Conservation (phyloP, 495 filamentous ascomycete genomes). For the Aspergillus bertholletiae region DNA sequence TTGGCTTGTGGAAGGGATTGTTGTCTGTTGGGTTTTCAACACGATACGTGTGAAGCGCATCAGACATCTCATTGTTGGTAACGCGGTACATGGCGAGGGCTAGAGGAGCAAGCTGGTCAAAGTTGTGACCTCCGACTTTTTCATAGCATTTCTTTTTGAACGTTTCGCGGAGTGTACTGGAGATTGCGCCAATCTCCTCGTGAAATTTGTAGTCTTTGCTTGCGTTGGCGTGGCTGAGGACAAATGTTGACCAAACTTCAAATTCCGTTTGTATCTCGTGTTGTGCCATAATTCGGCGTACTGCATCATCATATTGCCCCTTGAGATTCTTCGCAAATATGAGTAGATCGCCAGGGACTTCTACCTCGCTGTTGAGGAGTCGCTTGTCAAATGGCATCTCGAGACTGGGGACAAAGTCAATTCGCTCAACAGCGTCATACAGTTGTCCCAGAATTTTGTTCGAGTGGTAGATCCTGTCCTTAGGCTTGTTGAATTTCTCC, state of each 20-base stretch:
- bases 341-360: conserved; percentile 49
- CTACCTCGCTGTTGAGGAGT: conserved; percentile 61
- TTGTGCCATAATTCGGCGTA: conserved; percentile 81
- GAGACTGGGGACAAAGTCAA: conserved; percentile 70
- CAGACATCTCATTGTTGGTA: conserved; percentile 65
- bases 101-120: conserved; percentile 60
- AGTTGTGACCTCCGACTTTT: conserved; percentile 58
- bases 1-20: conserved; percentile 23
- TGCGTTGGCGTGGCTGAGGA: conserved; percentile 63
- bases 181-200: conserved; percentile 71
- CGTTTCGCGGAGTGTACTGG: conserved; percentile 56
- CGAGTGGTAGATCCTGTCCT: conserved; percentile 61
- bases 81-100: conserved; percentile 84
- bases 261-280: conserved; percentile 86
- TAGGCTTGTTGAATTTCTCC: conserved; percentile 58
- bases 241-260: conserved; percentile 84
- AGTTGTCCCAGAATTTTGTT: conserved; percentile 73
- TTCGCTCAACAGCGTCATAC: conserved; percentile 66
- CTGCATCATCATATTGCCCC: conserved; percentile 67
- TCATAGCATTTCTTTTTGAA: conserved; percentile 63
- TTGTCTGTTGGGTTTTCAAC: conserved; percentile 28
- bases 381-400: conserved; percentile 70
- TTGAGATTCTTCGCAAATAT: conserved; percentile 65
- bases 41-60: conserved; percentile 39
- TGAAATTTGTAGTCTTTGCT: conserved; percentile 79